A percentile compares a stretch with the other conserved stretches of the same genome.
These are phyloP conservation scores for Astragalus glycyphyllos DNA, from an alignment of 306 rosid genomes.

Conservation along the genomic window DNA sequence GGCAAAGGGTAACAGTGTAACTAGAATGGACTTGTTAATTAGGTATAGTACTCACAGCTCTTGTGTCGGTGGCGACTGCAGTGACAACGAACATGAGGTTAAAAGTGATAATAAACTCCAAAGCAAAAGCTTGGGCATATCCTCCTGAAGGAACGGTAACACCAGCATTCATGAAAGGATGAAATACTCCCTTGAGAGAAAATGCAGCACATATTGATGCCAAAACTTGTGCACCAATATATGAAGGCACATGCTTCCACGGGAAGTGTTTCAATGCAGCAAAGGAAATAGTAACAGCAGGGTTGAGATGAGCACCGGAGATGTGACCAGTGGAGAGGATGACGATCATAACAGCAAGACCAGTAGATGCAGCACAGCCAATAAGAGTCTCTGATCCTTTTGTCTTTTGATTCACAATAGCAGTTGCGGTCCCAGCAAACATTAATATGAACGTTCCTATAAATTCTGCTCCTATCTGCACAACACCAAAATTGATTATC, in stretches of 20 bases:
- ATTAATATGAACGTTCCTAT: slow-evolving; percentile 76
- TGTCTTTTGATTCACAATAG: slow-evolving; percentile 82
- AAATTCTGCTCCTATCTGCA: slow-evolving; percentile 92
- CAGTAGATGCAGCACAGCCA: slow-evolving; percentile 75
- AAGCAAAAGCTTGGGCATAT: slow-evolving; percentile 76
- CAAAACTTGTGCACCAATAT: slow-evolving; percentile 73
- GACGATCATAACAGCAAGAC: slow-evolving; percentile 85
- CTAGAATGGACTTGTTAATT: slow-evolving; percentile 5
- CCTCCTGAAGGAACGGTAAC: slow-evolving; percentile 82
- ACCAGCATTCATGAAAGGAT: slow-evolving; percentile 82
- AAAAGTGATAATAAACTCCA: slow-evolving; percentile 78
- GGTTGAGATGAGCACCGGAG: slow-evolving; percentile 95
- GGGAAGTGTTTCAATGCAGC: slow-evolving; percentile 93
- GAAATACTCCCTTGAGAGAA: slow-evolving; percentile 68
- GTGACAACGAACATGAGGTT: slow-evolving; percentile 96
- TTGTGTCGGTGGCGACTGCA: slow-evolving; percentile 88
- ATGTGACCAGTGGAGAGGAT: slow-evolving; percentile 85
- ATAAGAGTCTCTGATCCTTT: slow-evolving; percentile 66
- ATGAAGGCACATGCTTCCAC: slow-evolving; percentile 83
- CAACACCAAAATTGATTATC: neutral
- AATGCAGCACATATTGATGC: slow-evolving; percentile 79
- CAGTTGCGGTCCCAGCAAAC: slow-evolving; percentile 74
- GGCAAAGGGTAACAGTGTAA: neutral
- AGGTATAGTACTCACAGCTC: slow-evolving; percentile 70
- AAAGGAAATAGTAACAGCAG: slow-evolving; percentile 81